Evolutionary conservation across 371 early-diverging fungal species (phyloP), one percentile per base, ranked within the genome.

Genomic region (Mucor saturninus): DNA sequence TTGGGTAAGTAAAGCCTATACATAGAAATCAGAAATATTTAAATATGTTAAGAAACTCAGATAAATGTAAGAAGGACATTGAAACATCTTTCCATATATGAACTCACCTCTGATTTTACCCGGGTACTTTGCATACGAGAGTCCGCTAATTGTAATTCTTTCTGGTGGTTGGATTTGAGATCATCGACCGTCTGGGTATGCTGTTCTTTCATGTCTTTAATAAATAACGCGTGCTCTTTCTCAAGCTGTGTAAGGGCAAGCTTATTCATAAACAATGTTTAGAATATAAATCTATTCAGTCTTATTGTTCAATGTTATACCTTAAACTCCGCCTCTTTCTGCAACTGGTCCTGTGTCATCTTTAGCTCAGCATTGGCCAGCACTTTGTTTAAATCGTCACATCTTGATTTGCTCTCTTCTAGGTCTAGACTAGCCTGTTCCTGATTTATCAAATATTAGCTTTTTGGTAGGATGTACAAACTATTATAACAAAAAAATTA

Each of bases 121-220:
- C 46, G 46, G 46, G 46, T 46, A 46, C 46, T 46, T 46, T 46
- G 46, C 21, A 46, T 21, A 46, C 46, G 21, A 9, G 46, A 46
- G n/a, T 46, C 46, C 46, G 46, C 46, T 5, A 21, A 8, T 21
- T 46, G 21, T 21, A 46, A 21, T 26, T 46, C 46, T 46, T 21
- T 21, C 2, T 21, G n/a, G 21, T 46, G 46, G 21, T 8, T 46
- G 4, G 8, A 21, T 8, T n/a, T 21, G 21, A 46, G 46, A 7
- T 21, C 46, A n/a, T 46, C 9, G 3, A 46, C 8, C 7, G 21
- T 46, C 5, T 8, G n/a, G 3, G 8, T 21, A 9, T 46, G 5
- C 26, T 46, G 46, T n/a, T 46, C 46, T 46, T 46, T 46, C 3
- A 46, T 46, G 8, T 21, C 26, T 9, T 46, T 15, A 5, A 21